Evolutionary conservation across 352 stramenopile species (phyloP), one percentile per base, ranked within the genome.

Genomic region (Pythium folliculosum): DNA sequence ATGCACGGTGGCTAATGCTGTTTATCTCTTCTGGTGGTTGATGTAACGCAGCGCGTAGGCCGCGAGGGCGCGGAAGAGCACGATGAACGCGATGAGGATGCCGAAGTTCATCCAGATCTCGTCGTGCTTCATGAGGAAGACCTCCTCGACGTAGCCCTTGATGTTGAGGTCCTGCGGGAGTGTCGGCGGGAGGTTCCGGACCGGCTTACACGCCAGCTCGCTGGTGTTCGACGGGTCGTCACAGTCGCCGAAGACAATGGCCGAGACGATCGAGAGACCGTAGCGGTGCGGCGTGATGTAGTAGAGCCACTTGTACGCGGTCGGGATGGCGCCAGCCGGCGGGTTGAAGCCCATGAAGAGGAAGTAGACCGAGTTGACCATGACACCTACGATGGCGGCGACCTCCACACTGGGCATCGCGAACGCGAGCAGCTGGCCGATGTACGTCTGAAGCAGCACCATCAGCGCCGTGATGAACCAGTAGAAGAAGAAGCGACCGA

Each of bases 311-410:
- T 82, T 77, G 67, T 85, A 86, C 16, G 71, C 80, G 0, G 53
- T 49, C 3, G 80, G 82, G 54, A 90, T 87, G 14, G 67, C 61
- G 16, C 71, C 65, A 12, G 79, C 72, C n/a, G 82, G 80, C 21
- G 82, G 82, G 56, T 89, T 89, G 74, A 84, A 91, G 32, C 85
- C 87, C 74, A 85, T 85, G 70, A 92, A 91, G 9, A 92, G 70
- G 65, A 92, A 81, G 67, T 87, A 89, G 60, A 92, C 75, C 52
- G 80, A 79, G 59, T 88, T 86, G 30, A 91, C 27, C 7, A 81
- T 32, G 17, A 73, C 58, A 44, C 65, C 70, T 10, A 73, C 55
- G 57, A 76, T 67, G n/a, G 44, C 44, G 27, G 72, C 68, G 8
- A 78, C 69, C 60, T 78, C 72, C 25, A 76, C 52, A 16, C 44